These are phyloP conservation scores for Coniochaeta sp. DNA, from an alignment of 2,329 filamentous ascomycete genomes.

Conservation along the genomic window DNA sequence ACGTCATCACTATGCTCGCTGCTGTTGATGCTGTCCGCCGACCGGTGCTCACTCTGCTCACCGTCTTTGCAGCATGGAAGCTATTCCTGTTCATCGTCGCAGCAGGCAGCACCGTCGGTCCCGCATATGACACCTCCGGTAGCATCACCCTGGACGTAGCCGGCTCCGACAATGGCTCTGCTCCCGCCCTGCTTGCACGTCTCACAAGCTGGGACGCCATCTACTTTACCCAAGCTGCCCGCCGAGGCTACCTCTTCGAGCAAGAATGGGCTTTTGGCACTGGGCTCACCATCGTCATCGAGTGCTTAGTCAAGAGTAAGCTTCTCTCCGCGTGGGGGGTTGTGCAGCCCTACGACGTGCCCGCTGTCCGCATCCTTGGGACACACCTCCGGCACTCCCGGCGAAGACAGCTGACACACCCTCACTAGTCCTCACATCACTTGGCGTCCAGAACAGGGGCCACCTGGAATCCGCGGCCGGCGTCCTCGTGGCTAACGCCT, in stretches of 20 bases:
- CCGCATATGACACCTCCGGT: conserved; percentile 74
- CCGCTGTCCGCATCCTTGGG: conserved; percentile 18
- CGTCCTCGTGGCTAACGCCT: conserved; percentile 60
- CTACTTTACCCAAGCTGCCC: conserved; percentile 60
- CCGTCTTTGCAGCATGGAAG: conserved; percentile 60
- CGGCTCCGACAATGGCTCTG: conserved; percentile 18
- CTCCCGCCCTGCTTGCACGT: conserved; percentile 35
- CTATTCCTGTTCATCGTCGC: conserved; percentile 55
- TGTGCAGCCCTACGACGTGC: not conserved
- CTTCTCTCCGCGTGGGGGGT: not conserved
- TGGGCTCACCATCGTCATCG: conserved; percentile 35
- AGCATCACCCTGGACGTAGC: conserved; percentile 31
- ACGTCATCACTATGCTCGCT: not conserved
- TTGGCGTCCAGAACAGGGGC: not conserved
- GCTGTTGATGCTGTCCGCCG: not conserved
- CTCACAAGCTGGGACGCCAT: conserved; percentile 76
- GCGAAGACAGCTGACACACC: not conserved
- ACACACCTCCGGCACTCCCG: not conserved
- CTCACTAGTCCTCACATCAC: not conserved
- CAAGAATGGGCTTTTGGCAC: conserved; percentile 79
- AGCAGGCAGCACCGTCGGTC: conserved; percentile 36
- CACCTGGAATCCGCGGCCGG: conserved; percentile 40
- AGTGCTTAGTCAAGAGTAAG: conserved; percentile 25
- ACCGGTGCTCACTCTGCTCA: conserved; percentile 19
- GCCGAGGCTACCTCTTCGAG: conserved; percentile 62